These are phyloP conservation scores for Hypsizygus marmoreus DNA, from an alignment of 768 basidiomycete genomes.

Conservation along the genomic window DNA sequence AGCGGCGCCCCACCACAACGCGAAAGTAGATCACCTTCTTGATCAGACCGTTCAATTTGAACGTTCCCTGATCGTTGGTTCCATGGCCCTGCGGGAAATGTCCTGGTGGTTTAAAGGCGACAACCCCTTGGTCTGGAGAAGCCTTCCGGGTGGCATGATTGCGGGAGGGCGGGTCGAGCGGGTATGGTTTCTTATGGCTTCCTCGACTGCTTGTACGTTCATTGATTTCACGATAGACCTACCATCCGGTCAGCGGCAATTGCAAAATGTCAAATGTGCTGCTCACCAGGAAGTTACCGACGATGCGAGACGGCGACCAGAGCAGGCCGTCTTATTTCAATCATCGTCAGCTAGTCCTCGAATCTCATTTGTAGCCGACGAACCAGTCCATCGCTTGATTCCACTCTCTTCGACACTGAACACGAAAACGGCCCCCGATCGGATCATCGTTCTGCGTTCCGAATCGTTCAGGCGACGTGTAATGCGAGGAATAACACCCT, in stretches of 20 bases:
- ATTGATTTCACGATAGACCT: conserved; percentile 85
- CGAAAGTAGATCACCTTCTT: conserved; percentile 62
- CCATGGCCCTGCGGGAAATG: conserved; percentile 32
- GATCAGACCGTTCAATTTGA: conserved; percentile 73
- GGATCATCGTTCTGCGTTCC: conserved; percentile 69
- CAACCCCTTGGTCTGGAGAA: conserved; percentile 41
- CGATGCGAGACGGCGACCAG: conserved; percentile 85
- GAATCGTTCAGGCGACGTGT: conserved; percentile 83
- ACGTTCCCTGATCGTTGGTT: conserved; percentile 53
- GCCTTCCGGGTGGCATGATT: conserved; percentile 36
- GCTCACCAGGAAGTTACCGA: conserved; percentile 80
- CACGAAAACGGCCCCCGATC: conserved; percentile 75
- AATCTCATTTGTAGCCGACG: conserved; percentile 16
- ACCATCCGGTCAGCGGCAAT: conserved; percentile 2
- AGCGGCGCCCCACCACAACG: conserved; percentile 2
- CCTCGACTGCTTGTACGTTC: conserved; percentile 63
- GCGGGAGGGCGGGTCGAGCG: conserved; percentile 48
- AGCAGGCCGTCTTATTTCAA: conserved; percentile 54
- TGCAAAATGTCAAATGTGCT: not conserved
- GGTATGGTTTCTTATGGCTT: conserved; percentile 50
- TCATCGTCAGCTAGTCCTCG: conserved; percentile 18
- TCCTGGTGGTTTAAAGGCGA: conserved; percentile 33
- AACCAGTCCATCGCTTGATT: conserved; percentile 86
- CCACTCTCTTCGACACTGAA: conserved; percentile 89
- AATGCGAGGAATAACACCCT: conserved; percentile 78